Conservation (phyloP, 306 rosid species). For the barrel medic (Medicago truncatula) region DNA sequence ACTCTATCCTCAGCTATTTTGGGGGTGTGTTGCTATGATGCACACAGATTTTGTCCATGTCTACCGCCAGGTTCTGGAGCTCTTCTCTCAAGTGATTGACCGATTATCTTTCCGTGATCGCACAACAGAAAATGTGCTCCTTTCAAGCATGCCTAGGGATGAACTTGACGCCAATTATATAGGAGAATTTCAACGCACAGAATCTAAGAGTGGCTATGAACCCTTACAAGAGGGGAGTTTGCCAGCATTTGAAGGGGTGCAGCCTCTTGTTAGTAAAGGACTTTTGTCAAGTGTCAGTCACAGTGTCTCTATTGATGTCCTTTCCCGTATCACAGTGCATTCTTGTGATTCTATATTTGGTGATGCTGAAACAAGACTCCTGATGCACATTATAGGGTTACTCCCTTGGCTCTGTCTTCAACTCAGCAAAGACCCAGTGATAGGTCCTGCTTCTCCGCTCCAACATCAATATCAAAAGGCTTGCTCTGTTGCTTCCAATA, state of each 20-base stretch:
- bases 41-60: conserved; percentile 99
- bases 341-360: conserved; percentile 98
- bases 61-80: conserved; percentile 97
- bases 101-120: conserved; percentile 89
- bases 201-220: conserved; percentile 84
- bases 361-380: conserved; percentile 86
- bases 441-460: conserved; percentile 88
- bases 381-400: conserved; percentile 97
- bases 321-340: conserved; percentile 87
- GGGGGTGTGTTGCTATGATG: conserved; percentile 99
- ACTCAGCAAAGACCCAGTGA: conserved; percentile 77
- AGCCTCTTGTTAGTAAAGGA: conserved; percentile 97
- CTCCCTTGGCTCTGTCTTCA: conserved; percentile 99
- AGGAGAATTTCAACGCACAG: conserved; percentile 81
- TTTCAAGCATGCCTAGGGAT: conserved; percentile 98
- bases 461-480: conserved; percentile 92
- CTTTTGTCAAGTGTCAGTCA: conserved; percentile 94
- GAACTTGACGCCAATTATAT: conserved; percentile 69
- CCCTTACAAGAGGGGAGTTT: conserved; percentile 73
- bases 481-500: conserved; percentile 88
- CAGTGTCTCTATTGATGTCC: conserved; percentile 90
- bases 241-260: conserved; percentile 97
- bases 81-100: conserved; percentile 94
- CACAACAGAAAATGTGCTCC: conserved; percentile 98
- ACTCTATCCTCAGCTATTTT: conserved; percentile 97